These are phyloP conservation scores for Ophiocordyceps unilateralis DNA, from an alignment of 2,329 filamentous ascomycete genomes.

Conservation along the genomic window DNA sequence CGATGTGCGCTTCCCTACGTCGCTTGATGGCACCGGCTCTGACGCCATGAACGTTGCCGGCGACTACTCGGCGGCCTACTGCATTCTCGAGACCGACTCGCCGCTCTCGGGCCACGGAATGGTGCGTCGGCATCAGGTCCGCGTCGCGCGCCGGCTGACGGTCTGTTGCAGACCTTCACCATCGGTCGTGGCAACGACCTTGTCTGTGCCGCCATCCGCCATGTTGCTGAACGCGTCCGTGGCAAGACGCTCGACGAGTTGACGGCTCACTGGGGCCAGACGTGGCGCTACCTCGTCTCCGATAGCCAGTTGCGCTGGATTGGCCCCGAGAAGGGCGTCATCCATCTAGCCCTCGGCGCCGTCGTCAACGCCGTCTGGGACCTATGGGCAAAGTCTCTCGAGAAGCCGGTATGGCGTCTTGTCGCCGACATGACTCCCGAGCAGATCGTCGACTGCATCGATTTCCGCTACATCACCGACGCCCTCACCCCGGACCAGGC, in stretches of 20 bases:
- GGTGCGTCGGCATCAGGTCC: conserved; percentile 25
- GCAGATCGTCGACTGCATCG: conserved; percentile 74
- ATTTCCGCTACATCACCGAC: conserved; percentile 90
- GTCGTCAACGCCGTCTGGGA: conserved; percentile 90
- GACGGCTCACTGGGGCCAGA: conserved; percentile 67
- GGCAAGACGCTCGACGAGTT: conserved; percentile 62
- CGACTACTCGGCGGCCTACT: conserved; percentile 90
- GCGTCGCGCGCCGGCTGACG: background rate
- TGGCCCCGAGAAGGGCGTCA: conserved; percentile 84
- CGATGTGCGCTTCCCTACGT: conserved; percentile 75
- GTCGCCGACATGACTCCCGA: conserved; percentile 81
- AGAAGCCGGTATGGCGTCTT: conserved; percentile 81
- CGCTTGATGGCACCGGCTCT: conserved; percentile 86
- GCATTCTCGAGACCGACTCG: conserved; percentile 70
- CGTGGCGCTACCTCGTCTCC: conserved; percentile 81
- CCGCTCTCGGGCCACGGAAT: conserved; percentile 59
- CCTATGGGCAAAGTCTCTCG: conserved; percentile 76
- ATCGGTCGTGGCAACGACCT: conserved; percentile 86
- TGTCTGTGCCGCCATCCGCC: conserved; percentile 68
- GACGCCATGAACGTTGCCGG: conserved; percentile 94
- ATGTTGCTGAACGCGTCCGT: conserved; percentile 60
- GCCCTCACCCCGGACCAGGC: conserved; percentile 80
- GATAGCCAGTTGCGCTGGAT: conserved; percentile 90
- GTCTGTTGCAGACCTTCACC: conserved; percentile 44
- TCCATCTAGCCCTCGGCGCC: conserved; percentile 76